These are phyloP conservation scores for Volvox reticuliferus DNA, from an alignment of 139 green algal genomes.

Conservation along the genomic window DNA sequence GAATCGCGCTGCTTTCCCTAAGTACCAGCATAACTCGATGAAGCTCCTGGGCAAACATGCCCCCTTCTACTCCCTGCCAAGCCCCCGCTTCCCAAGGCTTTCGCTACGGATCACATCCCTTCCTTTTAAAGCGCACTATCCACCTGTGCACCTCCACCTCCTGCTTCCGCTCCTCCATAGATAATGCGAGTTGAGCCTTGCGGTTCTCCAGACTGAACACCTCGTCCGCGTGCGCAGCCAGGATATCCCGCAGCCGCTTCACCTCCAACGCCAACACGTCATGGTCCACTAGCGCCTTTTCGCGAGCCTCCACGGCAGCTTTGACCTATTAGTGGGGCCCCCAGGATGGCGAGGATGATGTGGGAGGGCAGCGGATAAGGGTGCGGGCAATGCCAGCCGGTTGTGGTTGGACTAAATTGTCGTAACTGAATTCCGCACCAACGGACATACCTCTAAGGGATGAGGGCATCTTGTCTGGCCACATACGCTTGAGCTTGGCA, in stretches of 20 bases:
- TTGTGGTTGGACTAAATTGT: no score
- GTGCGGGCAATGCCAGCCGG: not conserved
- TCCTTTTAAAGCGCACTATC: not conserved
- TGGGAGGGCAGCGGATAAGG: not conserved
- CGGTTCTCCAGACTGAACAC: constrained; percentile 84
- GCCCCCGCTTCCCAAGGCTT: no score
- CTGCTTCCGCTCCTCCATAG: constrained; percentile 83
- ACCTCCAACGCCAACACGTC: constrained; percentile 88
- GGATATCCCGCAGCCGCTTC: constrained; percentile 74
- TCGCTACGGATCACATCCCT: no score
- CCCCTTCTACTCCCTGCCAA: no score
- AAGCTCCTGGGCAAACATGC: no score
- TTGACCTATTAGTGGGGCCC: constrained; percentile 47
- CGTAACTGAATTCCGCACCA: no score
- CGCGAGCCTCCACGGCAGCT: constrained; percentile 68
- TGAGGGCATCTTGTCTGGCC: no score
- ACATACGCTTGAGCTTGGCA: no score
- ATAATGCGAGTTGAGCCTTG: constrained; percentile 81
- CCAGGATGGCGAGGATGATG: not conserved
- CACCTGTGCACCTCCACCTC: constrained; percentile 83
- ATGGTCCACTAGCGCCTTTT: constrained; percentile 87
- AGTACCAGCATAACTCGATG: no score
- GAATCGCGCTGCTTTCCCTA: no score
- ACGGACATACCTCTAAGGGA: no score
- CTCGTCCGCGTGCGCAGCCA: constrained; percentile 74